Percentiles rank a stretch among this genome's conserved stretches.
Evolutionary conservation across 768 basidiomycete genomes (phyloP).

Genomic region (Multifurca ochricompacta): DNA sequence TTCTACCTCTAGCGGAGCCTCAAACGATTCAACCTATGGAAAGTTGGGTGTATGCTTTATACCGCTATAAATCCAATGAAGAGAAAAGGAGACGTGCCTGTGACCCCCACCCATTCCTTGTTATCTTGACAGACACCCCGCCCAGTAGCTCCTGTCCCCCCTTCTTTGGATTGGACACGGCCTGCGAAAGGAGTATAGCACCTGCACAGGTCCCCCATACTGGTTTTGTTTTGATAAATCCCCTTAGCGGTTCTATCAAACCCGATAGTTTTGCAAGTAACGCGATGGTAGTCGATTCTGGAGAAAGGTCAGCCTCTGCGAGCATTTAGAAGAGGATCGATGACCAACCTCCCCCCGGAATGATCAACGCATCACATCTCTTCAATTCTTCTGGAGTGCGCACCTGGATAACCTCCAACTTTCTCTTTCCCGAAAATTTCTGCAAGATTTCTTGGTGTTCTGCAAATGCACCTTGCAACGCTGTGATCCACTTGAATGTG

Average conservation of each 20-base stretch:
- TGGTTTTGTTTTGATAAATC: constrained; percentile 63
- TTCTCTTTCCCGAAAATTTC: constrained; percentile 40
- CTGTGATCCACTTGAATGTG: constrained; percentile 32
- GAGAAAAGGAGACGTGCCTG: constrained; percentile 44
- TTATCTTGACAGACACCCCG: constrained; percentile 71
- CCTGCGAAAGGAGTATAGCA: constrained; percentile 76
- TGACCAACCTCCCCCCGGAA: constrained; percentile 80
- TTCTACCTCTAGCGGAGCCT: constrained; percentile 60
- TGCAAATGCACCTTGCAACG: constrained; percentile 87
- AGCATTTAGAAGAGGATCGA: background rate
- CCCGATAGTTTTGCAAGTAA: constrained; percentile 65
- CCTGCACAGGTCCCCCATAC: constrained; percentile 97
- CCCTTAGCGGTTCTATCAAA: constrained; percentile 69
- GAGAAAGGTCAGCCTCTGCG: background rate
- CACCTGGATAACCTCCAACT: constrained; percentile 49
- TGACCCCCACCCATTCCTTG: constrained; percentile 90
- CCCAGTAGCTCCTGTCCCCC: constrained; percentile 83
- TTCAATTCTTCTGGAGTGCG: constrained; percentile 68
- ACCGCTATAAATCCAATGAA: background rate
- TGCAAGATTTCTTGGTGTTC: constrained; percentile 76
- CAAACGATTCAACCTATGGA: constrained; percentile 81
- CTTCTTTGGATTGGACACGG: constrained; percentile 69
- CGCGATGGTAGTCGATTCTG: constrained; percentile 91
- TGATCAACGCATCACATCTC: constrained; percentile 76
- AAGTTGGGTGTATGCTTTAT: background rate